Base-by-base conservation (phyloP, 1,139 yeast genomes). In the Hyphopichia buzzinii region DNA sequence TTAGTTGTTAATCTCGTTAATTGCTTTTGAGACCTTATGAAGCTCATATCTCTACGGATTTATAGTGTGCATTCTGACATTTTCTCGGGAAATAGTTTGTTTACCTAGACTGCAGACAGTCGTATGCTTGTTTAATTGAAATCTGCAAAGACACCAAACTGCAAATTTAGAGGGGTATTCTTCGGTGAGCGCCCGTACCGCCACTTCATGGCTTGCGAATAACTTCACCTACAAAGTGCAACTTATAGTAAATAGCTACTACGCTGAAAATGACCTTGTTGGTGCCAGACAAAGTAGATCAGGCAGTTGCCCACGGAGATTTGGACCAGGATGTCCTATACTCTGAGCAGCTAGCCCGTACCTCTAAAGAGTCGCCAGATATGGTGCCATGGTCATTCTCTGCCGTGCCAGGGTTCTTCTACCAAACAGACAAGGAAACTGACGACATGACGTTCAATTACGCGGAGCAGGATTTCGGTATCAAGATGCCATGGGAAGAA, bases 381-480 rank as follows among this genome's bases (percentile, higher is more conserved):
- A 22, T 21, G 12, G n/a, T 48, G 35, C 55, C 57, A 3, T 76
- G 80, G 79, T 37, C 39, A 3, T 77, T 75, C 45, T 66, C 62
- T 34, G 55, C 63, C 2, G 74, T 74, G 0, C 52, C 52, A 0
- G 84, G 81, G 1, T 66, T 72, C 41, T 79, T 81, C 62, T 61
- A 62, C 34, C 86, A 81, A 50, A 58, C 73, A n/a, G 62, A 61
- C 30, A 43, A 47, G 1, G 50, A 48, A 2, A 73, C 79, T 0
- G 74, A 77, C 45, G 83, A 76, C 35, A 49, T 62, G 49, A 46
- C 46, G 16, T 80, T 79, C 50, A 67, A 77, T 48, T 72, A 77
- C 40, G 52, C 70, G 7, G 47, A 44, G 16, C 62, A 68, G 31
- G 66, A 79, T 43, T 75, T 81, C 47, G 84, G 86, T 2, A 41